These are phyloP conservation scores for Macrotyloma uniflorum DNA, from an alignment of 306 rosid species.

Conservation along the genomic window DNA sequence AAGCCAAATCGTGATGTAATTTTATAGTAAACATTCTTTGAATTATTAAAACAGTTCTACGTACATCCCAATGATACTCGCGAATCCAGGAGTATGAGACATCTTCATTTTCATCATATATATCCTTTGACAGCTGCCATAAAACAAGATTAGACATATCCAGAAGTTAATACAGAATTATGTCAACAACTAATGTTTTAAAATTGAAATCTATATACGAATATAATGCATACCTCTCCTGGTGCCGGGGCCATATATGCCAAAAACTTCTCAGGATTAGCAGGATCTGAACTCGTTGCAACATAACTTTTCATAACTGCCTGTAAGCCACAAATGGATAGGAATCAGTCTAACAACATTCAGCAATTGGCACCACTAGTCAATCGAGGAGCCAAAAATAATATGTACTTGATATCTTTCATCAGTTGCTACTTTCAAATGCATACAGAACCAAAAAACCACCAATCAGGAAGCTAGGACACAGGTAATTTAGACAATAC, in stretches of 20 bases:
- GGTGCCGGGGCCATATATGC: slow-evolving; percentile 95
- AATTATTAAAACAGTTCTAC: slow-evolving; percentile 45
- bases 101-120: slow-evolving; percentile 87
- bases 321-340: slow-evolving; percentile 51
- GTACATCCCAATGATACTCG: slow-evolving; percentile 90
- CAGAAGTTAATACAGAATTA: slow-evolving; percentile 21
- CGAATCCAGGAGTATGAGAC: slow-evolving; percentile 86
- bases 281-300: slow-evolving; percentile 68
- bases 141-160: slow-evolving; percentile 34
- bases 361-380: slow-evolving; percentile 13
- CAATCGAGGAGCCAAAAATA: slow-evolving; percentile 5
- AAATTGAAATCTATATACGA: slow-evolving; percentile 21
- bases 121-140: slow-evolving; percentile 88
- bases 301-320: slow-evolving; percentile 91
- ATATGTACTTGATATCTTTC: background rate
- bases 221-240: slow-evolving; percentile 68
- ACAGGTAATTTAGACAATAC: background rate
- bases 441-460: slow-evolving; percentile 22
- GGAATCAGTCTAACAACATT: slow-evolving; percentile 32
- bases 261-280: slow-evolving; percentile 88
- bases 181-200: slow-evolving; percentile 11
- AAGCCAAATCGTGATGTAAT: background rate
- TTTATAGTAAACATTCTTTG: background rate
- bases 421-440: slow-evolving; percentile 7
- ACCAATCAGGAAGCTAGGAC: background rate